Conservation (phyloP, 108 stramenopile genomes). For the Schizochytrium sp. region DNA sequence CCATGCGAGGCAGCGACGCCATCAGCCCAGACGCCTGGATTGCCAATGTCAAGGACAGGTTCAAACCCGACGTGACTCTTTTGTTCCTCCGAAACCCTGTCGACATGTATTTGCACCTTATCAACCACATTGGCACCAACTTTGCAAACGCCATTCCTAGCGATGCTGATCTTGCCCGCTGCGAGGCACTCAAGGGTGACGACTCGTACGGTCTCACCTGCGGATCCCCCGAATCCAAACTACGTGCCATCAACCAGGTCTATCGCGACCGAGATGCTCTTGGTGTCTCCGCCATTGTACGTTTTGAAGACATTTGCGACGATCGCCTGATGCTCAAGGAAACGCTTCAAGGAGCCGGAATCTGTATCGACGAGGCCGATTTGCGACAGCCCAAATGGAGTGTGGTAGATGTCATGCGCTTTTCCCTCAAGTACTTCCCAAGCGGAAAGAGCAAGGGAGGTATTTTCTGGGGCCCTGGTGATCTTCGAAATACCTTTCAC, state of each 20-base stretch:
- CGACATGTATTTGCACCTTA: not conserved
- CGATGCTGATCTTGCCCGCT: not conserved
- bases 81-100: not conserved
- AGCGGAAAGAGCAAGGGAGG: not conserved
- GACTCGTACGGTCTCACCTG: not conserved
- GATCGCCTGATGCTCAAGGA: not conserved
- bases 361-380: not conserved
- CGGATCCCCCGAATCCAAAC: not conserved
- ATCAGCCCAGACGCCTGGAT: not conserved
- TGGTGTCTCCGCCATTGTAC: not conserved
- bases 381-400: not conserved
- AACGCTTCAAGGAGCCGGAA: not conserved
- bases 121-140: not conserved
- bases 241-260: not conserved
- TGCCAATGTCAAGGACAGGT: not conserved
- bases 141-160: not conserved
- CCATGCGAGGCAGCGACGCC: not conserved
- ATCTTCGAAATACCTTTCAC: not conserved
- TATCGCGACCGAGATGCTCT: not conserved
- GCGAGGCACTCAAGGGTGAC: not conserved
- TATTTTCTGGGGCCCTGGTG: not conserved
- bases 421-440: not conserved
- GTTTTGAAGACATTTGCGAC: not conserved
- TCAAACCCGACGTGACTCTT: not conserved
- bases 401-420: not conserved